Percentiles rank a stretch among this genome's conserved stretches.
Conservation (phyloP, 2,329 filamentous ascomycete species). For the Neofusicoccum parvum region DNA sequence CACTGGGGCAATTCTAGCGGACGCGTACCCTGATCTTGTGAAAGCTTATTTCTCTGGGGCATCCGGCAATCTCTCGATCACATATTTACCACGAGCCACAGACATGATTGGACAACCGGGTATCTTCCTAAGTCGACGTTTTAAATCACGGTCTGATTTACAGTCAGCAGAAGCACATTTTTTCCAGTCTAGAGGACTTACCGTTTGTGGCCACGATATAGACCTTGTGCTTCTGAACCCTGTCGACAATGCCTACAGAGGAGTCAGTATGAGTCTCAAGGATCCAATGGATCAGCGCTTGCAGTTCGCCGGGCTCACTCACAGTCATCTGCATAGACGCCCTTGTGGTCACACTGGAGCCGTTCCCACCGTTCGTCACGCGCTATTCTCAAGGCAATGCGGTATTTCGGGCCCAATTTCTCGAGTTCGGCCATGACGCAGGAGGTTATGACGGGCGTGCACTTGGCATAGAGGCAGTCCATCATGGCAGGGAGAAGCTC, state of each 20-base stretch:
- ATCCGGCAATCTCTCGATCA: conserved; percentile 88
- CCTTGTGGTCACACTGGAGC: conserved; percentile 87
- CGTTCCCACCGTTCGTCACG: conserved; percentile 87
- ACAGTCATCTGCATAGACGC: conserved; percentile 85
- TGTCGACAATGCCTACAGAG: conserved; percentile 35
- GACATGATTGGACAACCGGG: conserved; percentile 76
- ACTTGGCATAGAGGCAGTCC: conserved; percentile 91
- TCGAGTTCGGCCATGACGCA: conserved; percentile 84
- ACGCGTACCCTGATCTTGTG: neutral
- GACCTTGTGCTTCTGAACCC: conserved; percentile 49
- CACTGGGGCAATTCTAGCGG: neutral
- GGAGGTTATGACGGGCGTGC: conserved; percentile 81
- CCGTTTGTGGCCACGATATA: conserved; percentile 62
- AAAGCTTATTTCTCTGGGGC: conserved; percentile 65
- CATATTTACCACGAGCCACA: conserved; percentile 86
- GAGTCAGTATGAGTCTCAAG: neutral
- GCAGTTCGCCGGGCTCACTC: conserved; percentile 27
- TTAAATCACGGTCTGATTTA: conserved; percentile 50
- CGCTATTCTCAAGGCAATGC: conserved; percentile 82
- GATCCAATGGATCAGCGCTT: neutral
- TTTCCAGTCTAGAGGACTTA: too few species aligned
- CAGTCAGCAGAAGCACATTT: too few species aligned
- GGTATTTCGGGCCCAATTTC: conserved; percentile 84
- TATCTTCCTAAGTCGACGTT: conserved; percentile 81
- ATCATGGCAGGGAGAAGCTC: conserved; percentile 86